Evolutionary conservation across 805 yeast species (phyloP), one percentile per base, ranked within the genome.

Genomic region (Maudiozyma bulderi): DNA sequence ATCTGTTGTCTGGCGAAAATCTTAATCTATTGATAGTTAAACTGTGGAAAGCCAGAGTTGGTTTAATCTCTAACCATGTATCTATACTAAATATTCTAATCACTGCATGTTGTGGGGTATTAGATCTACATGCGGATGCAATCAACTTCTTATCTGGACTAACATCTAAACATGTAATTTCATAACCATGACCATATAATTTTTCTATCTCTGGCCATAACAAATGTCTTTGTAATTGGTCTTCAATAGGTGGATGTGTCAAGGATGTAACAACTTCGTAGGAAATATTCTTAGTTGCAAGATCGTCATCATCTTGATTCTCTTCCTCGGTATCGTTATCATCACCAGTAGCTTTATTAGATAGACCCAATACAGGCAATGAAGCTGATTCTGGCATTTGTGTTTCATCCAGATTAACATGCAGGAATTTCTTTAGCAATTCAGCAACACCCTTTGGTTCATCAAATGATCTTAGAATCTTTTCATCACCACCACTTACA

Each of bases 101-200:
- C 11, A 83, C 93, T 0, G 97, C 95, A 67, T 93, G 97, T 52
- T 80, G 80, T 14, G 78, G 77, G 7, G 81, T 78, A 64, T 91
- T 91, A 3, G 98, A 89, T 52, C 83, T 77, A 71, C 97, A 91
- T n/a, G 97, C 86, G 8, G 95, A 81, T 2, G 96, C 96, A 42
- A 93, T 74, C 29, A 84, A 63, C 37, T 68, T 62, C 11, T 79
- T 76, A 57, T 77, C 81, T 5, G 82, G 80, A 8, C 88, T 78
- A 1, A 81, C 76, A 47, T 86, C 95, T 39, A 89, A 74, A 43
- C 91, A 76, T 0, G 88, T 80, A 38, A 90, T 80, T 64, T 95
- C 99, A 66, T 88, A 95, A 8, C 99, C 99, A 65, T 93, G 99
- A 0, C 99, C 99, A 60, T 93, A 93, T 42, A 93, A 67, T 64